A percentile compares a stretch with the other conserved stretches of the same genome.
These are phyloP conservation scores for Penicillium hordei DNA, from an alignment of 2,329 filamentous ascomycete genomes.

Conservation along the genomic window DNA sequence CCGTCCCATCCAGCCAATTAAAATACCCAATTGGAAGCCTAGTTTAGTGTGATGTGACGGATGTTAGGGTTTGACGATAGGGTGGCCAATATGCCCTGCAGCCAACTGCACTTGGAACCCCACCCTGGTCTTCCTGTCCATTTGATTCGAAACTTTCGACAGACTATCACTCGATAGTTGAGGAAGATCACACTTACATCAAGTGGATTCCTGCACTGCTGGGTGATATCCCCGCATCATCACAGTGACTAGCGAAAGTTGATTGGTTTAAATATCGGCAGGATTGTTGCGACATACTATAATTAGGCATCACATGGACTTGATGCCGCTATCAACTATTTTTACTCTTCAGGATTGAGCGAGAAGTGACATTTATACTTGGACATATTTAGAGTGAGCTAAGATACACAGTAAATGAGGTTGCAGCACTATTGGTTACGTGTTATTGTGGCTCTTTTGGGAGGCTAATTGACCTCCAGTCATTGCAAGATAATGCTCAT, in stretches of 20 bases:
- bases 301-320: neutral
- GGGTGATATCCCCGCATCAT: slow-evolving; percentile 5
- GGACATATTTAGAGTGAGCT: neutral
- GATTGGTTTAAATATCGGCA: neutral
- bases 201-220: neutral
- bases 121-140: neutral
- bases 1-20: slow-evolving; percentile 11
- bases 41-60: slow-evolving; percentile 1
- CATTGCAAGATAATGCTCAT: neutral
- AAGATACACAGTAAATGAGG: neutral
- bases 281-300: neutral
- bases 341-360: neutral
- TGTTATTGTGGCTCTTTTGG: neutral
- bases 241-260: slow-evolving; percentile 2
- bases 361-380: neutral
- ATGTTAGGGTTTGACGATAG: slow-evolving; percentile 7
- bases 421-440: neutral
- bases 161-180: neutral
- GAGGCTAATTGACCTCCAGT: neutral
- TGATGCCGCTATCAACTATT: neutral
- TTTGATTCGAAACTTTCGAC: neutral
- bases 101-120: slow-evolving; percentile 7
- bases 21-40: neutral
- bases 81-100: slow-evolving; percentile 11
- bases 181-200: neutral